These are phyloP conservation scores for Agaricus blazei DNA, from an alignment of 768 basidiomycete species.

Conservation along the genomic window DNA sequence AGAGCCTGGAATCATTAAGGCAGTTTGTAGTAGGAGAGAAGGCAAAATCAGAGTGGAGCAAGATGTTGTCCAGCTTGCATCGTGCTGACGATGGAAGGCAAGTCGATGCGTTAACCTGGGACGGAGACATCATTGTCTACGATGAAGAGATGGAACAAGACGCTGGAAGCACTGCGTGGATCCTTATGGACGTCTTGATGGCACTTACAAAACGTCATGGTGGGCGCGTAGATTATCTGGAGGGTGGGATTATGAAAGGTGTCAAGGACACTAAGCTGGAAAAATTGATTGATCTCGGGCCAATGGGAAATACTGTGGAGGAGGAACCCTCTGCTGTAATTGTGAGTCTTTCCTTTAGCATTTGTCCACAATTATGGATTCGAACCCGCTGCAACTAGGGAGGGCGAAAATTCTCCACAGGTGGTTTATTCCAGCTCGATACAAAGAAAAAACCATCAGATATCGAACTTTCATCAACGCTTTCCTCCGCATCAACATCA, in stretches of 20 bases:
- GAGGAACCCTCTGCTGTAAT: constrained; percentile 11
- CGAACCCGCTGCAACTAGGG: neutral
- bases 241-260: constrained; percentile 65
- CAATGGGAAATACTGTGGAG: constrained; percentile 19
- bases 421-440: constrained; percentile 66
- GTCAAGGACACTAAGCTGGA: constrained; percentile 52
- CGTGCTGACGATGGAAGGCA: constrained; percentile 26
- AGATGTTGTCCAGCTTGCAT: constrained; percentile 1
- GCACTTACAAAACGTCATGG: constrained; percentile 43
- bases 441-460: constrained; percentile 53
- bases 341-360: neutral
- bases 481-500: constrained; percentile 26
- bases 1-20: constrained; percentile 61
- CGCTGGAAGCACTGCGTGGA: constrained; percentile 59
- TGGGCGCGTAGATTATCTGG: constrained; percentile 61
- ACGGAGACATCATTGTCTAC: constrained; percentile 72
- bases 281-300: constrained; percentile 42
- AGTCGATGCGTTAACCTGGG: constrained; percentile 38
- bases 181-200: constrained; percentile 56
- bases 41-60: constrained; percentile 59
- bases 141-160: constrained; percentile 70
- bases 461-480: constrained; percentile 43
- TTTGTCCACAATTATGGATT: neutral
- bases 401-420: constrained; percentile 4
- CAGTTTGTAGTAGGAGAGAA: constrained; percentile 80